These are phyloP conservation scores for Termitomyces sp. DNA, from an alignment of 768 basidiomycete genomes.

Conservation along the genomic window DNA sequence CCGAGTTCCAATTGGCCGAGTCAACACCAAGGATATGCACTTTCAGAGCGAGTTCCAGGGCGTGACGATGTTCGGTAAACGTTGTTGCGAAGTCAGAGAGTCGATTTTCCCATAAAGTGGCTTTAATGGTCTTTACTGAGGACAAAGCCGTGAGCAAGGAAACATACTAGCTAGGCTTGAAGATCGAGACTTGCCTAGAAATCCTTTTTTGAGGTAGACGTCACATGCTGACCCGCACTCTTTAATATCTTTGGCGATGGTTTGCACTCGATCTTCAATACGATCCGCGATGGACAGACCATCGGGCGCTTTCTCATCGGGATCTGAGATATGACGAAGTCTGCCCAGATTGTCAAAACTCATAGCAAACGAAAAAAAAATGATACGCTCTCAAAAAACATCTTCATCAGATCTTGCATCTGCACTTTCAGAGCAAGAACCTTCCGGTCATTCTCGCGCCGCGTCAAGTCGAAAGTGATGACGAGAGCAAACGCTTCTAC, in stretches of 20 bases:
- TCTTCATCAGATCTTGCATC: constrained; percentile 46
- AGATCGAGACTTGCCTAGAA: constrained; percentile 25
- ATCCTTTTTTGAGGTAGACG: constrained; percentile 36
- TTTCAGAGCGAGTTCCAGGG: constrained; percentile 30
- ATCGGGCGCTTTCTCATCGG: constrained; percentile 23
- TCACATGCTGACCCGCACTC: constrained; percentile 41
- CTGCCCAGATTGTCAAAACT: constrained; percentile 9
- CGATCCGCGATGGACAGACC: constrained; percentile 25
- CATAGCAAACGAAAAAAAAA: not conserved
- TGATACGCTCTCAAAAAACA: constrained; percentile 36
- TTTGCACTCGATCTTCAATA: constrained; percentile 21
- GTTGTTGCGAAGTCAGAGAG: constrained; percentile 25
- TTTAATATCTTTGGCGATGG: constrained; percentile 35
- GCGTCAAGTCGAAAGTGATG: constrained; percentile 39
- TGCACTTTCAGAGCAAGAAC: constrained; percentile 38
- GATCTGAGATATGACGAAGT: constrained; percentile 22
- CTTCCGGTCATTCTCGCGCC: constrained; percentile 48
- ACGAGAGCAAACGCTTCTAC: constrained; percentile 46
- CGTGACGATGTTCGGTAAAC: constrained; percentile 29
- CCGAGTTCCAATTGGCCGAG: constrained; percentile 25
- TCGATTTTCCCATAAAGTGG: constrained; percentile 30
- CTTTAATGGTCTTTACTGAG: constrained; percentile 31
- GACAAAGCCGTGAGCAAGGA: not conserved
- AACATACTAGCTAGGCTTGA: too few species aligned
- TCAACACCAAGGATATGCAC: constrained; percentile 34